Evolutionary conservation across 2,329 filamentous ascomycete species (phyloP).

Genomic region (Pseudogymnoascus sp.): DNA sequence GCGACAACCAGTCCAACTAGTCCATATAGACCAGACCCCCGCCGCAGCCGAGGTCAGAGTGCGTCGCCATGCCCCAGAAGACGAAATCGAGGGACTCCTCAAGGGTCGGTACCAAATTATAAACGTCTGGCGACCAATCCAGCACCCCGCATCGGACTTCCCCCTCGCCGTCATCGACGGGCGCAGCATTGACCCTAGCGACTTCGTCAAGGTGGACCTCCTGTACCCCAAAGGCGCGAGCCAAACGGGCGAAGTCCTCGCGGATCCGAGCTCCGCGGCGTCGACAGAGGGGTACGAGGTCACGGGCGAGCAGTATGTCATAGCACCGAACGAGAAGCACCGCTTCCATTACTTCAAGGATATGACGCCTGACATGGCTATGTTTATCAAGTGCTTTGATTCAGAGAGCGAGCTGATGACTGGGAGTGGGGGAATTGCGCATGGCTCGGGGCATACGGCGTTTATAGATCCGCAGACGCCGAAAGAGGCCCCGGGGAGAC

Average conservation of each 20-base stretch:
- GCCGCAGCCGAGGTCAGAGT: constrained; percentile 62
- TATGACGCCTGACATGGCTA: constrained; percentile 61
- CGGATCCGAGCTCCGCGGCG: constrained; percentile 42
- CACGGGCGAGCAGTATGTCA: constrained; percentile 56
- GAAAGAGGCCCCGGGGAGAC: constrained; percentile 60
- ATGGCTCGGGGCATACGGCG: constrained; percentile 58
- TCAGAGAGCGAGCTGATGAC: constrained; percentile 42
- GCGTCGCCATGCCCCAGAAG: constrained; percentile 51
- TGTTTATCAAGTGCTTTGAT: constrained; percentile 76
- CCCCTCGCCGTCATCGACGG: constrained; percentile 55
- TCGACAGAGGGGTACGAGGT: constrained; percentile 56
- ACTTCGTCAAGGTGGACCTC: constrained; percentile 68
- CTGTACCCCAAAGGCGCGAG: constrained; percentile 65
- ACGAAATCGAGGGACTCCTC: constrained; percentile 61
- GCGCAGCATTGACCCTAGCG: constrained; percentile 48
- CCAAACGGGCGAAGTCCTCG: constrained; percentile 64
- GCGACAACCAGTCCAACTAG: constrained; percentile 61
- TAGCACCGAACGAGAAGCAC: constrained; percentile 54
- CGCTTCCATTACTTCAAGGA: constrained; percentile 65
- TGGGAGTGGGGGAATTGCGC: constrained; percentile 35
- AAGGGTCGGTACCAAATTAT: constrained; percentile 68
- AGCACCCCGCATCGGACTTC: constrained; percentile 46
- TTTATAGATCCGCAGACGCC: constrained; percentile 69
- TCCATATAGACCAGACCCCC: constrained; percentile 77
- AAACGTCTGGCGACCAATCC: constrained; percentile 66